These are phyloP conservation scores for Vararia minispora DNA, from an alignment of 768 basidiomycete genomes.

Conservation along the genomic window DNA sequence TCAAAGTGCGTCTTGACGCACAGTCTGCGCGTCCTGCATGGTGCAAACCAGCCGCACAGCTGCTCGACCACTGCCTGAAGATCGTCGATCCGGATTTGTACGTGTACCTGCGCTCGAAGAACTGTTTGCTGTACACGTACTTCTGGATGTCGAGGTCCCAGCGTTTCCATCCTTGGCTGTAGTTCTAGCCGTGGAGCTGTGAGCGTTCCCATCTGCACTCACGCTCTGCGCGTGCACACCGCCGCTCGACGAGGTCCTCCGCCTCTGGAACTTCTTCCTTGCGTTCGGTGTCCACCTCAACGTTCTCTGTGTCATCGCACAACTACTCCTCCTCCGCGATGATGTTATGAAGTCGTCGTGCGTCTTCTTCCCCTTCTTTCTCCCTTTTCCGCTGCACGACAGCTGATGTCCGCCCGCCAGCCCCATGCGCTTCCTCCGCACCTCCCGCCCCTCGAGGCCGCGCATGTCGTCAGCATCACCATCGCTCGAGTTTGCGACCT, in stretches of 20 bases:
- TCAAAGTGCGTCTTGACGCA: slow-evolving; percentile 51
- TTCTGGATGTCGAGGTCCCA: no score
- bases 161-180: no score
- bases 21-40: background rate
- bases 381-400: slow-evolving; percentile 2
- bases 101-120: slow-evolving; percentile 70
- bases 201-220: slow-evolving; percentile 91
- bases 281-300: slow-evolving; percentile 95
- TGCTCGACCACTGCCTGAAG: slow-evolving; percentile 82
- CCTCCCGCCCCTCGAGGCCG: slow-evolving; percentile 80
- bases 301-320: slow-evolving; percentile 91
- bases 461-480: slow-evolving; percentile 83
- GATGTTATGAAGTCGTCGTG: slow-evolving; percentile 82
- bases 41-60: no score
- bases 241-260: slow-evolving; percentile 85
- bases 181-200: slow-evolving; percentile 86
- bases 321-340: slow-evolving; percentile 76
- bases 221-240: slow-evolving; percentile 95
- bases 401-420: slow-evolving; percentile 27
- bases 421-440: slow-evolving; percentile 87
- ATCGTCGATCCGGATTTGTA: slow-evolving; percentile 83
- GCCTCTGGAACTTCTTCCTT: slow-evolving; percentile 92
- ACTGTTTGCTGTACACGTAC: no score
- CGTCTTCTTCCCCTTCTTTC: slow-evolving; percentile 12
- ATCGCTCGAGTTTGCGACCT: slow-evolving; percentile 87